Conservation (phyloP, 106 monocot species). For the Acorus gramineus region DNA sequence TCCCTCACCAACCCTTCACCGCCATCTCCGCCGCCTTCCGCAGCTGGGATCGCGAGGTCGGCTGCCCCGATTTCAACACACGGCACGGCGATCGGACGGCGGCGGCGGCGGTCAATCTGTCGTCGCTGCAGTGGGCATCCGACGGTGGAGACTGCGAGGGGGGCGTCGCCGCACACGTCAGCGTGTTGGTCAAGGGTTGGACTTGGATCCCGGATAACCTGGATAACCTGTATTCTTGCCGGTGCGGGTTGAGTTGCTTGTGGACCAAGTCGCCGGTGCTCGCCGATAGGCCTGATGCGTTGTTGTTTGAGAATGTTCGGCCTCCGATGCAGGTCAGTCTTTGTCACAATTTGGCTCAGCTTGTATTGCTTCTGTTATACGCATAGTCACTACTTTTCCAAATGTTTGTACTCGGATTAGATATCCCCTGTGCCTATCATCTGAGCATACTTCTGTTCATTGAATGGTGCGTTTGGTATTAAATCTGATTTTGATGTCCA, state of each 20-base stretch:
- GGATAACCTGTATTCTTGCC: constrained; percentile 70
- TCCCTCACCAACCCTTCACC: constrained; percentile 22
- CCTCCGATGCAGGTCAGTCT: constrained; percentile 48
- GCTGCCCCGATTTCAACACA: constrained; percentile 43
- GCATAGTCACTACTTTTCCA: too few species aligned
- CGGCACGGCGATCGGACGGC: constrained; percentile 18
- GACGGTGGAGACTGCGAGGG: constrained; percentile 15
- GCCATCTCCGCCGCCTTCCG: constrained; percentile 19
- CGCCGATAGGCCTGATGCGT: constrained; percentile 65
- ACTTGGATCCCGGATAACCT: constrained; percentile 92
- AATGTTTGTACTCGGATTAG: too few species aligned
- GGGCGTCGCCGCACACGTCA: constrained; percentile 24
- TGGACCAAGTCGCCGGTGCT: constrained; percentile 72
- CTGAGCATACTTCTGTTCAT: too few species aligned
- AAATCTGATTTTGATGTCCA: too few species aligned
- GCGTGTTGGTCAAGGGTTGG: constrained; percentile 78
- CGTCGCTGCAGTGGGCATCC: constrained; percentile 26
- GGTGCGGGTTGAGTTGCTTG: constrained; percentile 68
- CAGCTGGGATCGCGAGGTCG: constrained; percentile 49
- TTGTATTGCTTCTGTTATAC: not conserved
- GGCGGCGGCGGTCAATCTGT: constrained; percentile 13
- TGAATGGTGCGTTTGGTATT: too few species aligned
- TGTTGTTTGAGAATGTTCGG: constrained; percentile 54
- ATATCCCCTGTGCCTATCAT: too few species aligned
- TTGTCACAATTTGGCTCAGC: not conserved